These are phyloP conservation scores for Volutella citrinella DNA, from an alignment of 2,329 filamentous ascomycete genomes.

Conservation along the genomic window DNA sequence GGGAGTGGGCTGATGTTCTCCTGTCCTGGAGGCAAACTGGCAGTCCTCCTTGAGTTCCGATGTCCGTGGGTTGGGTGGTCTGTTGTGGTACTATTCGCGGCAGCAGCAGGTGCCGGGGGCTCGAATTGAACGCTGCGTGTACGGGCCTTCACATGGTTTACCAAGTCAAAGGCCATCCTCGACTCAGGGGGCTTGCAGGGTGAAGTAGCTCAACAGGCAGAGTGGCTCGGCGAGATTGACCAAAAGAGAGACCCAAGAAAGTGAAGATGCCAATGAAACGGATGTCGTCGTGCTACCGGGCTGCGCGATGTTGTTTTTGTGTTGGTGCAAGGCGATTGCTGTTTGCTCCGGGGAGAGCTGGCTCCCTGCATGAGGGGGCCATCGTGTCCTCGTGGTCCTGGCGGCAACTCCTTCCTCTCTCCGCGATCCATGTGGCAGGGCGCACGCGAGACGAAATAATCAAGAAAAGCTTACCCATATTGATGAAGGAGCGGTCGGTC, in stretches of 20 bases:
- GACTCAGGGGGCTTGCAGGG: conserved; percentile 26
- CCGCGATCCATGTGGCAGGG: conserved; percentile 22
- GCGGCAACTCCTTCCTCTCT: conserved; percentile 22
- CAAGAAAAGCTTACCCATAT: conserved; percentile 42
- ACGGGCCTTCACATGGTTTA: conserved; percentile 42
- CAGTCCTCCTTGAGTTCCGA: conserved; percentile 31
- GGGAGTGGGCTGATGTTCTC: conserved; percentile 9
- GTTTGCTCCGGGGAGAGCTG: conserved; percentile 20
- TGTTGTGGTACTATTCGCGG: conserved; percentile 12
- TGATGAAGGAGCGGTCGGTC: conserved; percentile 36
- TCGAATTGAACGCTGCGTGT: conserved; percentile 50
- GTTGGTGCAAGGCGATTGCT: no score
- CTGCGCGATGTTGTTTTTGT: no score
- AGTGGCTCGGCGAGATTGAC: no score
- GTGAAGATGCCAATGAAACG: conserved; percentile 42
- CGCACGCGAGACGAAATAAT: conserved; percentile 16
- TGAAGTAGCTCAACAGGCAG: conserved; percentile 20
- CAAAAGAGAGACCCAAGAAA: conserved; percentile 43
- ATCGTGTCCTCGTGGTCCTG: conserved; percentile 19
- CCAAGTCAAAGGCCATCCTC: conserved; percentile 41
- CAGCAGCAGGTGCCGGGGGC: conserved; percentile 12
- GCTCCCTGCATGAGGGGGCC: conserved; percentile 4
- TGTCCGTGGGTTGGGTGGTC: no score
- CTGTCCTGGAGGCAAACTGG: conserved; percentile 24
- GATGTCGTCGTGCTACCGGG: conserved; percentile 33